Conservation (phyloP, 257 asterid genomes). For the Rubia yunnanensis region DNA sequence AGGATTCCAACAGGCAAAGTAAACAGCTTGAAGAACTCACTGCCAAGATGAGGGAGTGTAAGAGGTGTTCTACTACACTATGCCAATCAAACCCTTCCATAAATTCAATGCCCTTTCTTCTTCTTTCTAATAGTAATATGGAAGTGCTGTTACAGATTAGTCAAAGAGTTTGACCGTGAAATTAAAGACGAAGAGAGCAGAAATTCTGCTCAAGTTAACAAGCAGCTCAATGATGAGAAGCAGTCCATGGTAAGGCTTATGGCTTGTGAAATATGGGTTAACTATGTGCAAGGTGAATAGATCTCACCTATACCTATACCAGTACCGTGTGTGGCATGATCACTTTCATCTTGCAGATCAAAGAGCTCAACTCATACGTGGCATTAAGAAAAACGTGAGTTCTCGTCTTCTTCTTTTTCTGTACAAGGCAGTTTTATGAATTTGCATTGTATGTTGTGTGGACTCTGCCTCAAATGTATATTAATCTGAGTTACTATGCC, state of each 20-base stretch:
- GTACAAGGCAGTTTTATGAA: background rate
- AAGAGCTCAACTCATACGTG: conserved; percentile 90
- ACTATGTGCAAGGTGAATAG: too few relatives aligned
- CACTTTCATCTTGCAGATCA: conserved; percentile 57
- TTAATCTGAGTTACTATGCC: background rate
- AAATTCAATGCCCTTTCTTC: background rate
- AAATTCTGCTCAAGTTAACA: conserved; percentile 66
- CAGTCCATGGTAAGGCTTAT: conserved; percentile 64
- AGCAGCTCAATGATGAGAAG: conserved; percentile 90
- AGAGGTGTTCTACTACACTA: too few relatives aligned
- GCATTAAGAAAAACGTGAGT: conserved; percentile 95
- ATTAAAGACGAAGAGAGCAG: conserved; percentile 85
- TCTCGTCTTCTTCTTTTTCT: conserved; percentile 16
- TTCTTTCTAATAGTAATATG: background rate
- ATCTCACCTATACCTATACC: too few relatives aligned
- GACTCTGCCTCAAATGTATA: background rate
- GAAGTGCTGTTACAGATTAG: conserved; percentile 38
- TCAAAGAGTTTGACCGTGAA: conserved; percentile 95
- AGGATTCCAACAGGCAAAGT: conserved; percentile 84
- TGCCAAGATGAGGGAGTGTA: conserved; percentile 92
- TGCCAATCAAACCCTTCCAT: too few relatives aligned
- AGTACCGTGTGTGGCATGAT: too few relatives aligned
- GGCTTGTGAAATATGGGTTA: too few relatives aligned
- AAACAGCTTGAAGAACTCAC: conserved; percentile 93
- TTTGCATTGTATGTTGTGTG: background rate